Percentiles rank a stretch among this genome's conserved stretches.
phyloP scores from a whole-genome alignment of 2,329 filamentous ascomycete genomes.

The Curvularia verruculosa region DNA sequence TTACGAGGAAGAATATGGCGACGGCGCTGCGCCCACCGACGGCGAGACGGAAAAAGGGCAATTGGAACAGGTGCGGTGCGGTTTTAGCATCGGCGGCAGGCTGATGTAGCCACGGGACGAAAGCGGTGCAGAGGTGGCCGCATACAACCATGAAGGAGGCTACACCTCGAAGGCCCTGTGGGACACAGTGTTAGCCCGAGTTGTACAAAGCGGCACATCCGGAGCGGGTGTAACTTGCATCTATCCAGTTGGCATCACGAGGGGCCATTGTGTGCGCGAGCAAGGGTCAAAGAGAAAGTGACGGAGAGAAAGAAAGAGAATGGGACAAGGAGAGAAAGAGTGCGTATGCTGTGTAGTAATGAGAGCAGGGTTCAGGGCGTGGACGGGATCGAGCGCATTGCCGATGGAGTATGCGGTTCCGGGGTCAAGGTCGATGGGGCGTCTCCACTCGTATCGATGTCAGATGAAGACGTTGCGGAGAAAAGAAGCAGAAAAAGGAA shows the following conservation, averaged over 20 bases:
- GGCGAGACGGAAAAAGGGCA: conserved; percentile 64
- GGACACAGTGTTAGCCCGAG: conserved; percentile 28
- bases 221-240: conserved; percentile 36
- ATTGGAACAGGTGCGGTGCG: conserved; percentile 60
- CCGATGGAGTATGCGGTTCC: conserved; percentile 10
- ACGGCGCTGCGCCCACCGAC: conserved; percentile 56
- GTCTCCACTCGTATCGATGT: conserved; percentile 4
- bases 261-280: conserved; percentile 39
- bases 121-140: conserved; percentile 52
- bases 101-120: conserved; percentile 50
- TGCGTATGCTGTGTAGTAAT: conserved; percentile 13
- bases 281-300: conserved; percentile 9
- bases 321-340: conserved; percentile 15
- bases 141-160: conserved; percentile 53
- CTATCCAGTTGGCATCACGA: conserved; percentile 49
- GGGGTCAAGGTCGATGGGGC: not conserved
- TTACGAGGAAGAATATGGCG: conserved; percentile 58
- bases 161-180: conserved; percentile 51
- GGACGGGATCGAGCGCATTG: conserved; percentile 20
- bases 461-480: conserved; percentile 6
- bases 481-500: not conserved
- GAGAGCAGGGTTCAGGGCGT: conserved; percentile 12
- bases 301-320: too few species aligned
- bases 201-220: conserved; percentile 14
- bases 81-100: conserved; percentile 52